These are phyloP conservation scores for Iris macrosiphon DNA, from an alignment of 106 monocot genomes.

Conservation along the genomic window DNA sequence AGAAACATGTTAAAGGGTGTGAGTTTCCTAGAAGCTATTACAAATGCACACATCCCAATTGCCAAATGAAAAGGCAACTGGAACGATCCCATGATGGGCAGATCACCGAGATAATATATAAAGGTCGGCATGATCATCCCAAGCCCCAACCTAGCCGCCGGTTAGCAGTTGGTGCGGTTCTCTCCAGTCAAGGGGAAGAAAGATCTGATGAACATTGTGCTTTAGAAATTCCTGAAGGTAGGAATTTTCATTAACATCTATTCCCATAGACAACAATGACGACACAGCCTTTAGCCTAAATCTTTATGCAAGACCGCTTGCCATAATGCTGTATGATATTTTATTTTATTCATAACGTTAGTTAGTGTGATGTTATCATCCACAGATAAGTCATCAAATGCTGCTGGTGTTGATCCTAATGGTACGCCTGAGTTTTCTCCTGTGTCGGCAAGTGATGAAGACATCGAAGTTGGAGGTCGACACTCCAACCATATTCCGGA, in stretches of 20 bases:
- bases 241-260: background rate
- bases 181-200: conserved; percentile 49
- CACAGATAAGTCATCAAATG: conserved; percentile 48
- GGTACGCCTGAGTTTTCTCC: conserved; percentile 40
- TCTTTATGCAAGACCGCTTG: background rate
- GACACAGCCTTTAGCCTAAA: too few species aligned
- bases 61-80: conserved; percentile 87
- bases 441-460: conserved; percentile 57
- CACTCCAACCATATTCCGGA: conserved; percentile 30
- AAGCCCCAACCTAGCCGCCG: conserved; percentile 76
- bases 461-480: conserved; percentile 39
- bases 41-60: conserved; percentile 98
- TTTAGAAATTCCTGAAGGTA: conserved; percentile 31
- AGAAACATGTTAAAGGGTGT: conserved; percentile 97
- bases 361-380: too few species aligned
- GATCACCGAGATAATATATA: conserved; percentile 79
- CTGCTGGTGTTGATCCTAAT: conserved; percentile 23
- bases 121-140: conserved; percentile 85
- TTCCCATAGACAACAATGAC: too few species aligned
- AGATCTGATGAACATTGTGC: conserved; percentile 32
- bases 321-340: too few species aligned
- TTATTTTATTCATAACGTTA: too few species aligned
- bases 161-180: conserved; percentile 46
- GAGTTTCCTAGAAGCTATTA: conserved; percentile 95
- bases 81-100: conserved; percentile 94